These are phyloP conservation scores for Sporothrix pseudoabietina DNA, from an alignment of 2,329 filamentous ascomycete species.

Conservation along the genomic window DNA sequence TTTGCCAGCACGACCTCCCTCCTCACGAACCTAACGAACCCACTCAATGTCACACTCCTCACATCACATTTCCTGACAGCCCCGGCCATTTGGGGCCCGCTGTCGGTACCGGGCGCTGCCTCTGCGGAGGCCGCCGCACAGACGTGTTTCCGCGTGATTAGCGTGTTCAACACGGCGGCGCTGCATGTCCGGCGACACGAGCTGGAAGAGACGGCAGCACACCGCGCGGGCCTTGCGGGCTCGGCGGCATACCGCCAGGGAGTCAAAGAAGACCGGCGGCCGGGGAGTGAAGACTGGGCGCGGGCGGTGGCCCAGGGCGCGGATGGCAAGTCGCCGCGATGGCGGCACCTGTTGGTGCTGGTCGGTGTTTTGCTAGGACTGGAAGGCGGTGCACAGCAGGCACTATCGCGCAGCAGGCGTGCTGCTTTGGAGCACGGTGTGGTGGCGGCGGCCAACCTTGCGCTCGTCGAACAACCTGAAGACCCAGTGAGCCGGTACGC, in stretches of 20 bases:
- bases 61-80: slow-evolving; percentile 72
- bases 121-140: slow-evolving; percentile 50
- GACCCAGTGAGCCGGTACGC: slow-evolving; percentile 51
- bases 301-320: slow-evolving; percentile 59
- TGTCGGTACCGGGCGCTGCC: background rate
- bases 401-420: slow-evolving; percentile 65
- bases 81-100: slow-evolving; percentile 66
- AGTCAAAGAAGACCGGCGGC: slow-evolving; percentile 40
- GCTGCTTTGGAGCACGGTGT: slow-evolving; percentile 72
- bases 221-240: slow-evolving; percentile 33
- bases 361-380: slow-evolving; percentile 78
- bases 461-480: slow-evolving; percentile 52
- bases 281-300: slow-evolving; percentile 56
- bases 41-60: slow-evolving; percentile 71
- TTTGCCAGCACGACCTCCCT: slow-evolving; percentile 68
- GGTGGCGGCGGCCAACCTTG: slow-evolving; percentile 74
- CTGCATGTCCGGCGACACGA: slow-evolving; percentile 56
- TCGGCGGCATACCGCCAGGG: slow-evolving; percentile 24
- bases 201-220: slow-evolving; percentile 45
- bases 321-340: slow-evolving; percentile 64
- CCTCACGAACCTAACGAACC: slow-evolving; percentile 70
- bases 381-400: slow-evolving; percentile 63
- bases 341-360: slow-evolving; percentile 82
- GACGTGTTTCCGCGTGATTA: slow-evolving; percentile 66
- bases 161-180: slow-evolving; percentile 71